phyloP scores from a whole-genome alignment of 495 filamentous ascomycete genomes.

The Rhizodiscina lignyota region DNA sequence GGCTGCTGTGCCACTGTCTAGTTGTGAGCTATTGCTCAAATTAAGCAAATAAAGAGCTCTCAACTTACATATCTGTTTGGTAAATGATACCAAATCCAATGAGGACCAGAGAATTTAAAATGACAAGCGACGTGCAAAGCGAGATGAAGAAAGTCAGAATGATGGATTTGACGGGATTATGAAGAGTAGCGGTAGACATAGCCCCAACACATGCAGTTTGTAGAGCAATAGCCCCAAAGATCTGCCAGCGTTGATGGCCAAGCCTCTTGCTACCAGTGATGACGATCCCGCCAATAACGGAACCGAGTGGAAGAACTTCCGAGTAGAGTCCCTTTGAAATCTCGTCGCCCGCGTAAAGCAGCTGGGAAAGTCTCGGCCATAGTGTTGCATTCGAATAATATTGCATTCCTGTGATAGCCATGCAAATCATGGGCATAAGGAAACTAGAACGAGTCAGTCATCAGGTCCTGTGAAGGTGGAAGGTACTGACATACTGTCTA shows the following conservation, averaged over 20 bases:
- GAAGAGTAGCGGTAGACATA: conserved; percentile 14
- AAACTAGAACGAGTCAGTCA: conserved; percentile 7
- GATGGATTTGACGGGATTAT: conserved; percentile 15
- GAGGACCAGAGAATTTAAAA: conserved; percentile 15
- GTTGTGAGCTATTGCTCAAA: conserved; percentile 1
- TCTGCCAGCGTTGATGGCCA: conserved; percentile 18
- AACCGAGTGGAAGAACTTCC: conserved; percentile 10
- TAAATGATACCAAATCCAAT: conserved; percentile 12
- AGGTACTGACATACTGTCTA: too few relatives aligned
- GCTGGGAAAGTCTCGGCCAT: conserved; percentile 10
- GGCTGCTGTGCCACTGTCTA: conserved; percentile 24
- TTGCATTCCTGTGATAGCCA: conserved; percentile 12
- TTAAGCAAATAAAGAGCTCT: too few relatives aligned
- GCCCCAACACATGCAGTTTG: conserved; percentile 21
- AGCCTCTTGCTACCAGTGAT: too few relatives aligned
- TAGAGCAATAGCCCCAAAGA: conserved; percentile 18
- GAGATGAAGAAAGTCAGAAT: conserved; percentile 20
- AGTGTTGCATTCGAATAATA: conserved; percentile 12
- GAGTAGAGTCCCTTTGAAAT: conserved; percentile 11
- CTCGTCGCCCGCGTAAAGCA: conserved; percentile 10
- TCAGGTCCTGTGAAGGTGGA: too few relatives aligned
- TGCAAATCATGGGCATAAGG: conserved; percentile 11
- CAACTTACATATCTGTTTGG: conserved; percentile 8
- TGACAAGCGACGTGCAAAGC: conserved; percentile 16
- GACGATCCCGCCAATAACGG: too few relatives aligned